These are phyloP conservation scores for Cercospora berteroae DNA, from an alignment of 2,329 filamentous ascomycete species.

Conservation along the genomic window DNA sequence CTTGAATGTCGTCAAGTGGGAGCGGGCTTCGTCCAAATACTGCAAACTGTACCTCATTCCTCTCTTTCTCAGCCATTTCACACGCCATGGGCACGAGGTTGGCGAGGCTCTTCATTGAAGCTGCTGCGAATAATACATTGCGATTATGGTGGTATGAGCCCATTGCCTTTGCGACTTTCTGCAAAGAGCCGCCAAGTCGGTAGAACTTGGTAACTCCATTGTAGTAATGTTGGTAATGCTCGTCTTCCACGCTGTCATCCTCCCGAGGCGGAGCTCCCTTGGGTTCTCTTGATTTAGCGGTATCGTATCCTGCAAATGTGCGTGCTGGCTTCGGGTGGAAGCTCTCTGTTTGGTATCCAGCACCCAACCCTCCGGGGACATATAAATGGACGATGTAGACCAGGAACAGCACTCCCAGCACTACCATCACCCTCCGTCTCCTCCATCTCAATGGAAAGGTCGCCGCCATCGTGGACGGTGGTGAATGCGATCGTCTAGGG, in stretches of 20 bases:
- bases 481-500: slow-evolving; percentile 7
- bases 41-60: slow-evolving; percentile 77
- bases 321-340: slow-evolving; percentile 6
- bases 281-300: slow-evolving; percentile 24
- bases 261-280: slow-evolving; percentile 27
- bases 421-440: slow-evolving; percentile 48
- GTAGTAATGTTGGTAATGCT: slow-evolving; percentile 51
- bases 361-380: slow-evolving; percentile 6
- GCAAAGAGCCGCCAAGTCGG: slow-evolving; percentile 62
- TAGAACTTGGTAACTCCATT: slow-evolving; percentile 70
- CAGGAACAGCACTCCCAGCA: slow-evolving; percentile 9
- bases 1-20: slow-evolving; percentile 64
- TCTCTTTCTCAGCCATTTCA: slow-evolving; percentile 69
- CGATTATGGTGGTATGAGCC: slow-evolving; percentile 57
- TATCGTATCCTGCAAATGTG: slow-evolving; percentile 14
- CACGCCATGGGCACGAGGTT: slow-evolving; percentile 79
- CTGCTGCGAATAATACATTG: slow-evolving; percentile 77
- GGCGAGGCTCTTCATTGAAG: slow-evolving; percentile 69
- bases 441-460: slow-evolving; percentile 41
- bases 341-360: neutral
- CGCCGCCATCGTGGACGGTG: slow-evolving; percentile 19
- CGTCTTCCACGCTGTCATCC: slow-evolving; percentile 21
- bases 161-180: slow-evolving; percentile 55
- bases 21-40: slow-evolving; percentile 73
- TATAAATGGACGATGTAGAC: slow-evolving; percentile 11